Conservation (phyloP, 2,329 filamentous ascomycete species). For the Pseudocercospora fuligena region DNA sequence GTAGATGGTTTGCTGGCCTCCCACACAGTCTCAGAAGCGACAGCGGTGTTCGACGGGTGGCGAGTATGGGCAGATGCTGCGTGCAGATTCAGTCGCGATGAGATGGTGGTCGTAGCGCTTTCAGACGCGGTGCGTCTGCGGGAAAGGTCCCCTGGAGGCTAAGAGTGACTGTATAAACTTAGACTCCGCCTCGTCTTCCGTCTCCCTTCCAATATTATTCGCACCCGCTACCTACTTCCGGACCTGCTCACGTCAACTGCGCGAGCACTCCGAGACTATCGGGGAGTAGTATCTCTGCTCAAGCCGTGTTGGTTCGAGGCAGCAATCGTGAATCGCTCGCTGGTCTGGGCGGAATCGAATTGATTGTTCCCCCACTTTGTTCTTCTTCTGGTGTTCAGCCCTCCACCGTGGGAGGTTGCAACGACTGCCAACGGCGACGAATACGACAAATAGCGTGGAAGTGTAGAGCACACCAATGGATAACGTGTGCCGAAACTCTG, state of each 20-base stretch:
- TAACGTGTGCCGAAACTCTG: background rate
- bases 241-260: constrained; percentile 4
- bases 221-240: background rate
- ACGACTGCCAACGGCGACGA: background rate
- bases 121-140: background rate
- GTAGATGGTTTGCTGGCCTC: background rate
- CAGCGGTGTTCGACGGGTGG: constrained; percentile 8
- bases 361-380: background rate
- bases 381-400: background rate
- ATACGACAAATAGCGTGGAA: background rate
- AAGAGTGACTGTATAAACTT: background rate
- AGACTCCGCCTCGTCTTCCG: background rate
- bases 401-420: too few species aligned
- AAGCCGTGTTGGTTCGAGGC: background rate
- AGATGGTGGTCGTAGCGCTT: background rate
- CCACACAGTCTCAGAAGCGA: background rate
- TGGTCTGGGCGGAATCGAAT: background rate
- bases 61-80: constrained; percentile 7
- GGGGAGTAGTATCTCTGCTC: background rate
- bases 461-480: background rate
- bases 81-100: constrained; percentile 1
- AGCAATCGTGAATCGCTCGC: too few species aligned
- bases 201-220: background rate
- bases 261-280: background rate
- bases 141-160: constrained; percentile 4